Conservation (phyloP, 116 monocot species). For the Iris pallida region DNA sequence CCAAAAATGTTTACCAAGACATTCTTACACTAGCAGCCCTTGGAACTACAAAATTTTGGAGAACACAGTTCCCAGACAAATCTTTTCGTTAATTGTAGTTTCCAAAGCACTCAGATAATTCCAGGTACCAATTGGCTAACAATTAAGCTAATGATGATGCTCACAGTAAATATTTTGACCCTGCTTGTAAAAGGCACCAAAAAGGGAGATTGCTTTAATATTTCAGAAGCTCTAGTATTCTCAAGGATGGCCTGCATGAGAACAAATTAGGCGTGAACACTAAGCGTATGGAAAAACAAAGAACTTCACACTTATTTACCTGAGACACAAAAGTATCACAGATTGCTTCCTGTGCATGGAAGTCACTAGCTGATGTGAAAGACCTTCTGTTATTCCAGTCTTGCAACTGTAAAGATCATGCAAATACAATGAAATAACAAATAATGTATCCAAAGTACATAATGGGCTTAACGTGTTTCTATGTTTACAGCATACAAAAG, state of each 20-base stretch:
- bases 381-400: conserved; percentile 95
- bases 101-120: not conserved
- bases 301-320: conserved; percentile 17
- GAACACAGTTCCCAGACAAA: not conserved
- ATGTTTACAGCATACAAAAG: no score
- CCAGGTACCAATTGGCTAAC: not conserved
- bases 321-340: conserved; percentile 78
- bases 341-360: conserved; percentile 70
- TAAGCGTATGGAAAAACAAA: not conserved
- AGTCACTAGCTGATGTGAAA: conserved; percentile 59
- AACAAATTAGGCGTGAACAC: not conserved
- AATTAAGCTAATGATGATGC: not conserved
- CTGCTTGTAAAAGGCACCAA: conserved; percentile 86
- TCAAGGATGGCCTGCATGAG: conserved; percentile 60
- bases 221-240: conserved; percentile 60
- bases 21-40: not conserved
- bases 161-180: conserved; percentile 81
- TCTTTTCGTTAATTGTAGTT: not conserved
- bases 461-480: no score
- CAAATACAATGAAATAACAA: no score
- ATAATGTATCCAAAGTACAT: no score
- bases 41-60: not conserved
- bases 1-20: not conserved
- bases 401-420: conserved; percentile 49
- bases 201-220: conserved; percentile 80